Conservation (phyloP, 1,284 basidiomycete species). For the Malassezia yamatoensis region DNA sequence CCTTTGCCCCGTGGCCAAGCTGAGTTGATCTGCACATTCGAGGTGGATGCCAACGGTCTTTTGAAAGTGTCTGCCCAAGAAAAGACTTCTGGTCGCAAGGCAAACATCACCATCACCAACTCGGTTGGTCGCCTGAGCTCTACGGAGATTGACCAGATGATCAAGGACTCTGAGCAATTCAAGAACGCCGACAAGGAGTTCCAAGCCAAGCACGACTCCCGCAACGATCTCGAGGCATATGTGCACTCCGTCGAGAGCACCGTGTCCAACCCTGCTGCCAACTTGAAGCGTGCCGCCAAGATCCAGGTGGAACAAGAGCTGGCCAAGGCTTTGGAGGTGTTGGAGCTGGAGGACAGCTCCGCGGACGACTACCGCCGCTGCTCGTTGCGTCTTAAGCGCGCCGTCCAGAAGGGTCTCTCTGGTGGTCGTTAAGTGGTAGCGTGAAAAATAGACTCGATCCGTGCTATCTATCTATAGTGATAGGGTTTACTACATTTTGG, state of each 20-base stretch:
- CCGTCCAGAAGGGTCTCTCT: conserved; percentile 45
- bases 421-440: conserved; percentile 30
- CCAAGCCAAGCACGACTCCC: conserved; percentile 47
- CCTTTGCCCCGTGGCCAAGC: conserved; percentile 47
- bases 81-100: conserved; percentile 46
- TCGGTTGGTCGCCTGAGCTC: conserved; percentile 44
- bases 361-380: conserved; percentile 46
- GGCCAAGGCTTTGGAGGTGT: conserved; percentile 47
- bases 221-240: conserved; percentile 47
- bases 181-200: conserved; percentile 48
- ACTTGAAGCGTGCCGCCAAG: conserved; percentile 45
- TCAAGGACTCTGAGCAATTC: conserved; percentile 49
- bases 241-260: conserved; percentile 46
- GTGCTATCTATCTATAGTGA: too few species aligned
- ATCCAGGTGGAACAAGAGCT: conserved; percentile 48
- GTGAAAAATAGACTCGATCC: neutral
- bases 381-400: conserved; percentile 44
- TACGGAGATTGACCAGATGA: conserved; percentile 49
- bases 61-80: conserved; percentile 46
- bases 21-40: conserved; percentile 46
- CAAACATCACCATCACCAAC: conserved; percentile 49
- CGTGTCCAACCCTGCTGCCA: conserved; percentile 44
- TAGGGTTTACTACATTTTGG: too few species aligned
- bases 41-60: conserved; percentile 48
- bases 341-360: conserved; percentile 43